Base-by-base conservation (phyloP, 441 rosid genomes). In the Gossypium armourianum region DNA sequence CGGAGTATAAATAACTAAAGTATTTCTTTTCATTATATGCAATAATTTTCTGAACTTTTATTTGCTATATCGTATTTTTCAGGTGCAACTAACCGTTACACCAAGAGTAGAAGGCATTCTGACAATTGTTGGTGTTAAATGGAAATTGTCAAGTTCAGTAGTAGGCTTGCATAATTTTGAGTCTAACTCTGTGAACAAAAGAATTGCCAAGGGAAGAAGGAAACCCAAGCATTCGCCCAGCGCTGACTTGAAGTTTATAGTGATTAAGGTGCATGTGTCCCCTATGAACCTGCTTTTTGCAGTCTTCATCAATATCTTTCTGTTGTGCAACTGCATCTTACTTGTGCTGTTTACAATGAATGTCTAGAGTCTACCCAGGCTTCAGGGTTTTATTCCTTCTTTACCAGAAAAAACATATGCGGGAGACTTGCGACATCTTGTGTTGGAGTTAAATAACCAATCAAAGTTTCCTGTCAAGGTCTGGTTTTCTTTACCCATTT, bases 41-140 rank as follows among this genome's bases (percentile, higher is more conserved):
- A 20, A 4, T 56, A 17, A 66, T 66, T 74, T 20, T 29, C 16
- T 62, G 61, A 76, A 56, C 56, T 15, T 56, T 26, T 55, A 47
- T 62, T 68, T 67, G 36, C 17, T 58, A 54, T 29, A 19, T 59
- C 57, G 8, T 66, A 55, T 26, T 72, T 68, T 75, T 64, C 81
- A 95, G 99, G 97, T 92, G 78, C 88, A 90, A 85, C 88, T 90
- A 58, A 84, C 83, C 6, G 96, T 95, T 62, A 90, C 91, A 73
- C 97, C 99, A 47, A 81, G 72, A 68, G 86, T 82, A 62, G 97
- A 92, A 90, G 98, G 99, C 77, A 74, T 69, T 79, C 88, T 95
- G 62, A 92, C 83, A 81, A 83, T 95, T 85, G 85, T 86, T 17
- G 98, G 99, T 62, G 86, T 95, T 66, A 87, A 89, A 75, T 95